A percentile compares a stretch with the other conserved stretches of the same genome.
These are phyloP conservation scores for Fraxinus velutina DNA, from an alignment of 305 asterid genomes.

Conservation along the genomic window DNA sequence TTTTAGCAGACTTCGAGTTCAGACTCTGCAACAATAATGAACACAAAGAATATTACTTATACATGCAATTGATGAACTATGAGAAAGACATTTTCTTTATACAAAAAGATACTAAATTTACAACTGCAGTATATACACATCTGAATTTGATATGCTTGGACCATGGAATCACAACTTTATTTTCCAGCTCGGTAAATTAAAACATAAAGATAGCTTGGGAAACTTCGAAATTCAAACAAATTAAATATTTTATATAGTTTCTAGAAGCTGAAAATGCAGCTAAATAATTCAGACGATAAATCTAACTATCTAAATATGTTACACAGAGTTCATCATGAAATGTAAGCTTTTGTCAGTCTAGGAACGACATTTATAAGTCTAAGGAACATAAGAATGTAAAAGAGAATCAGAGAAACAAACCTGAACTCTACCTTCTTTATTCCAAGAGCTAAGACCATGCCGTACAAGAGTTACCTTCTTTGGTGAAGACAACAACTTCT, in stretches of 20 bases:
- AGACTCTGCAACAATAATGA: neutral
- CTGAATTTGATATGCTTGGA: neutral
- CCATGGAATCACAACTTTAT: neutral
- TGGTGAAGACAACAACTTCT: conserved; percentile 50
- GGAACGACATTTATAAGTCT: neutral
- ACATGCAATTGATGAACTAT: neutral
- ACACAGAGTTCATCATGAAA: neutral
- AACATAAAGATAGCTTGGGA: neutral
- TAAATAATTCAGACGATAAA: neutral
- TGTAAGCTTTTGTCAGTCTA: neutral
- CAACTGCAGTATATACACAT: neutral
- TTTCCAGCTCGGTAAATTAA: neutral
- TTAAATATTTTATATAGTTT: neutral
- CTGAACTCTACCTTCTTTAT: conserved; percentile 67
- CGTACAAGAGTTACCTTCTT: conserved; percentile 68
- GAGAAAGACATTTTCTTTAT: neutral
- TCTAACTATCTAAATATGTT: neutral
- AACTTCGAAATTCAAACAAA: neutral
- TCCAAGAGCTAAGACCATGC: conserved; percentile 70
- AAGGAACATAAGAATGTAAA: neutral
- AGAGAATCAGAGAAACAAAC: conserved; percentile 33
- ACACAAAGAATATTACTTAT: neutral
- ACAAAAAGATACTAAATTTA: neutral
- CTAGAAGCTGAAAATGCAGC: neutral
- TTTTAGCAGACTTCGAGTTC: neutral